Evolutionary conservation across 371 early-diverging fungal species (phyloP), one percentile per base, ranked within the genome.

Genomic region (Dichotomocladium elegans): DNA sequence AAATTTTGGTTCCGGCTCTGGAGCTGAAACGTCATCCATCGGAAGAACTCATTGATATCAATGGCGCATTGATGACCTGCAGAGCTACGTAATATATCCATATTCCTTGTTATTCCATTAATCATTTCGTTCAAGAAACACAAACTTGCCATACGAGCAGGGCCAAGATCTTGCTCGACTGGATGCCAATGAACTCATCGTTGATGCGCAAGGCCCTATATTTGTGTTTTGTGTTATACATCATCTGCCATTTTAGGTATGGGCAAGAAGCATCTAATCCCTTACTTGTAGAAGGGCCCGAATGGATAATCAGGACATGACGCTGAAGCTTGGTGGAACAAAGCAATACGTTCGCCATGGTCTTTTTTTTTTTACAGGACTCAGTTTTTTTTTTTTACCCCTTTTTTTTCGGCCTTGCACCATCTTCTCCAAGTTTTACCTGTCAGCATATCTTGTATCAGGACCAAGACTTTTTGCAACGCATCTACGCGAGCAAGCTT

Each of bases 401-500:
- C n/a, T n/a, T n/a, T n/a, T n/a, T n/a, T n/a, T n/a, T n/a, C n/a
- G n/a, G n/a, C n/a, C n/a, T n/a, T n/a, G n/a, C n/a, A n/a, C n/a
- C n/a, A n/a, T n/a, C n/a, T n/a, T n/a, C n/a, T 51, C n/a, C 28
- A 9, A 26, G 15, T 6, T 46, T 52, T 76, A 90, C 90, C 87
- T 30, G 74, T 63, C n/a, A 94, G 60, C 58, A 91, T 71, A 53
- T 95, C 94, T 58, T 93, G 93, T 15, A 94, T 77, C 14, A 89
- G 62, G n/a, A 95, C 92, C 37, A 95, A 64, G 25, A 95, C 83
- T 54, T 89, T 87, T 64, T 95, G 93, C 26, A 93, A 69, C 14
- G 93, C 93, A 60, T 96, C 97, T 22, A 88, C 81, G 51, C 96
- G 84, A 22, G 87, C 82, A 27, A 94, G 75, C 68, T 90, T 93